Base-by-base conservation (phyloP, 1,139 yeast species). In the Ashbya aceris region DNA sequence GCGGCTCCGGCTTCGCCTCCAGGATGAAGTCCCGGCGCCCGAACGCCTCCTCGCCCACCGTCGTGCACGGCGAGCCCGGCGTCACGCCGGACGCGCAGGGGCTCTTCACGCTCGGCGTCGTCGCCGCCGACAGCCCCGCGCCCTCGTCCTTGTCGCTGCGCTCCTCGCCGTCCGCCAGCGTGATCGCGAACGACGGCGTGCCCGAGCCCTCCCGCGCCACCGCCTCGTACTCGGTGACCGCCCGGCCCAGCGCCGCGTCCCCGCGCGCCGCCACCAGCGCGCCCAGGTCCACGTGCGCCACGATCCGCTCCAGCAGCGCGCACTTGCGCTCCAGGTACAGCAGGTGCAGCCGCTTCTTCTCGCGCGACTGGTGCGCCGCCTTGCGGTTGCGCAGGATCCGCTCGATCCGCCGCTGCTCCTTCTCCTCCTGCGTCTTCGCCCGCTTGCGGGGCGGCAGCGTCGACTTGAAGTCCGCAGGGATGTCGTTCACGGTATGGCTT, bases 291-390 rank as follows among this genome's bases (percentile, higher is more conserved):
- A 53, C 40, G 27, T 47, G 45, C n/a, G 45, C 37, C 30, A 61
- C 32, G 10, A 58, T 51, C 17, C 54, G 46, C 40, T 65, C 58
- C 52, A 67, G 49, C 27, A 52, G 33, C 23, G 49, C 33, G 41
- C 56, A 53, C 54, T 62, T 52, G 44, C 54, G 43, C 67, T 91
- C 97, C 53, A 91, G 72, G 51, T 78, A 79, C 63, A 87, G 95
- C 47, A 91, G 83, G 61, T 89, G 95, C 60, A 80, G 78, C 60
- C 97, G 77, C 75, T 91, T 91, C 77, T 89, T 89, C 61, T 91
- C 98, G 51, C 98, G 77, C 28, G 95, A 84, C 39, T 95, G 95
- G 62, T 91, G 97, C 37, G 98, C 98, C 20, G 98, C 97, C 60
- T 91, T 83, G 57, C 98, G 77, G 64, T 91, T 91, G 60, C 98